Evolutionary conservation across 2,329 filamentous ascomycete species (phyloP).

Genomic region (Epichloe coenophiala): DNA sequence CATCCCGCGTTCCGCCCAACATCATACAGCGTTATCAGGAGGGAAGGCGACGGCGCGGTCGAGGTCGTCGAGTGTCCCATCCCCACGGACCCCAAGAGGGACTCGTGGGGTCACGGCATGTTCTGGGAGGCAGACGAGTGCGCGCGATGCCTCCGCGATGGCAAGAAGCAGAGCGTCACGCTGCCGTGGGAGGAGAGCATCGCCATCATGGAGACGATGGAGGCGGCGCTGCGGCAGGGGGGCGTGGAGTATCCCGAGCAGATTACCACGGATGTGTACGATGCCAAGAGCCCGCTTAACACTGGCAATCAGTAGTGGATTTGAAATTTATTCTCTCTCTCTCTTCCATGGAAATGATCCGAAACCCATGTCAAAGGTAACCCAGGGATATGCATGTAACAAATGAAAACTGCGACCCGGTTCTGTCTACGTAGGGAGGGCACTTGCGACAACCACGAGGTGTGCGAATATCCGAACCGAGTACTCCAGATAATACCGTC

Average conservation of each 20-base stretch:
- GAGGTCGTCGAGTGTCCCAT: conserved; percentile 41
- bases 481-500: background rate
- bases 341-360: too few species aligned
- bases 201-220: conserved; percentile 67
- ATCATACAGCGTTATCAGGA: conserved; percentile 49
- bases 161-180: conserved; percentile 58
- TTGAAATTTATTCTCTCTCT: background rate
- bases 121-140: conserved; percentile 80
- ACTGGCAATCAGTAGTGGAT: conserved; percentile 27
- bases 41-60: conserved; percentile 30
- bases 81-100: conserved; percentile 33
- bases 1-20: conserved; percentile 58
- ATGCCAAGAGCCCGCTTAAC: conserved; percentile 48
- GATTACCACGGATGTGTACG: conserved; percentile 44
- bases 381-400: too few species aligned
- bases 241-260: conserved; percentile 38
- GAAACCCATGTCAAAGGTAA: too few species aligned
- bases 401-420: too few species aligned
- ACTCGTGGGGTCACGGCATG: conserved; percentile 60
- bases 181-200: conserved; percentile 66
- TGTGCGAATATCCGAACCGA: too few species aligned
- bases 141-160: conserved; percentile 61
- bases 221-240: conserved; percentile 41
- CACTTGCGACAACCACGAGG: too few species aligned
- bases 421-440: too few species aligned